phyloP scores from a whole-genome alignment of 306 rosid species.

The Vicia villosa region DNA sequence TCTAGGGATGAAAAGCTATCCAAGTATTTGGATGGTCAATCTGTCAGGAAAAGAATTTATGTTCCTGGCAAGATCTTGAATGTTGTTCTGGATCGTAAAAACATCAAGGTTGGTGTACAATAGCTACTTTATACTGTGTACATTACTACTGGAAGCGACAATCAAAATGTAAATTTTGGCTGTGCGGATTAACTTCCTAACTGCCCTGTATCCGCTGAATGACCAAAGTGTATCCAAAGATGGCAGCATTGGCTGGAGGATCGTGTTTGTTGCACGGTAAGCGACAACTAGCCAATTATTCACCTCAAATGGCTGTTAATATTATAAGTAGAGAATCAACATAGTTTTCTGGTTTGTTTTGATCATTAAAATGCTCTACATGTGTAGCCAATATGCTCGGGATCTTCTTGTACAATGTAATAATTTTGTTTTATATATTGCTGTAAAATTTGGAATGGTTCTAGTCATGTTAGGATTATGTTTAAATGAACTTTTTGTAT shows the following conservation, averaged over 20 bases:
- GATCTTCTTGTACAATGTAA: conserved; percentile 5
- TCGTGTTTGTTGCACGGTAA: conserved; percentile 16
- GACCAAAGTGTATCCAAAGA: conserved; percentile 11
- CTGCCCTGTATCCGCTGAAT: conserved; percentile 7
- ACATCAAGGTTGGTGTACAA: conserved; percentile 51
- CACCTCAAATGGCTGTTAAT: not conserved
- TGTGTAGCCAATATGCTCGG: not conserved
- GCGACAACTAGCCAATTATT: conserved; percentile 2
- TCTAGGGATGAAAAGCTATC: conserved; percentile 72
- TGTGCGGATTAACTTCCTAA: conserved; percentile 29
- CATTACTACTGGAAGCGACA: conserved; percentile 28
- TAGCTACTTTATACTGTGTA: conserved; percentile 25
- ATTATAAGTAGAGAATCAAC: not conserved
- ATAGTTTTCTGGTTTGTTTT: not conserved
- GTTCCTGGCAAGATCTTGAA: conserved; percentile 92
- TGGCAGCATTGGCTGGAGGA: not conserved
- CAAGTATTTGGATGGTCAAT: conserved; percentile 67
- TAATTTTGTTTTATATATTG: not conserved
- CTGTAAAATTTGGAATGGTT: not conserved
- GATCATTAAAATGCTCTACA: not conserved
- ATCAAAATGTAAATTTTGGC: conserved; percentile 14
- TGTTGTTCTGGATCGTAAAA: conserved; percentile 76
- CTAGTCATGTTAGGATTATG: not conserved
- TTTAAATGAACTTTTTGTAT: not conserved
- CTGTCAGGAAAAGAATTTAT: conserved; percentile 69